phyloP scores from a whole-genome alignment of 2,329 filamentous ascomycete species.

The Verruconis gallopava region DNA sequence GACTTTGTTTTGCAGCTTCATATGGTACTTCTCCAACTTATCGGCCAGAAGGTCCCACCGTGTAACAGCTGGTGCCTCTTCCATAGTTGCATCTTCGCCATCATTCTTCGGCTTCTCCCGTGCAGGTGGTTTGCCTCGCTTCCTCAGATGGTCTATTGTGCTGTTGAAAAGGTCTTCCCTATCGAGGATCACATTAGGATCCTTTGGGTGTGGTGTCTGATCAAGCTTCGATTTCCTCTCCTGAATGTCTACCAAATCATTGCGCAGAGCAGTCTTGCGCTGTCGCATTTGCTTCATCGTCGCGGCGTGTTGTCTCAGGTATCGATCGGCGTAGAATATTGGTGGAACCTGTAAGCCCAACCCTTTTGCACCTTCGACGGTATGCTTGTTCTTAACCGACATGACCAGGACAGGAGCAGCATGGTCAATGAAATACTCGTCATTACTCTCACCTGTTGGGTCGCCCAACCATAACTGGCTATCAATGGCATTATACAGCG shows the following conservation, averaged over 20 bases:
- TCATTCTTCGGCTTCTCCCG: not conserved
- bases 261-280: slow-evolving; percentile 21
- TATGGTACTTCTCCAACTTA: not conserved
- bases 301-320: slow-evolving; percentile 39
- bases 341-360: slow-evolving; percentile 38
- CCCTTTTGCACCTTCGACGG: slow-evolving; percentile 28
- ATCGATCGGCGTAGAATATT: slow-evolving; percentile 46
- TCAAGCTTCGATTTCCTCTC: slow-evolving; percentile 8
- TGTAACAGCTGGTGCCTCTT: not conserved
- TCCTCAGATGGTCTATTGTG: not conserved
- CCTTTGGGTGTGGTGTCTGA: not conserved
- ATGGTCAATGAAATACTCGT: slow-evolving; percentile 19
- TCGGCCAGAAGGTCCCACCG: not conserved
- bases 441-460: slow-evolving; percentile 28
- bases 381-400: slow-evolving; percentile 27
- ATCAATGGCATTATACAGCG: slow-evolving; percentile 43
- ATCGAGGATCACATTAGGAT: not conserved
- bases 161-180: not conserved
- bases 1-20: not conserved
- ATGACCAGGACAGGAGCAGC: slow-evolving; percentile 7
- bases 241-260: slow-evolving; percentile 15
- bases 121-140: too few species aligned
- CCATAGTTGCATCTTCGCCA: not conserved
- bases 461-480: slow-evolving; percentile 35
- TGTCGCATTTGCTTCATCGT: slow-evolving; percentile 35